phyloP scores from a whole-genome alignment of 139 green algal species.

The Tetraselmis chui region DNA sequence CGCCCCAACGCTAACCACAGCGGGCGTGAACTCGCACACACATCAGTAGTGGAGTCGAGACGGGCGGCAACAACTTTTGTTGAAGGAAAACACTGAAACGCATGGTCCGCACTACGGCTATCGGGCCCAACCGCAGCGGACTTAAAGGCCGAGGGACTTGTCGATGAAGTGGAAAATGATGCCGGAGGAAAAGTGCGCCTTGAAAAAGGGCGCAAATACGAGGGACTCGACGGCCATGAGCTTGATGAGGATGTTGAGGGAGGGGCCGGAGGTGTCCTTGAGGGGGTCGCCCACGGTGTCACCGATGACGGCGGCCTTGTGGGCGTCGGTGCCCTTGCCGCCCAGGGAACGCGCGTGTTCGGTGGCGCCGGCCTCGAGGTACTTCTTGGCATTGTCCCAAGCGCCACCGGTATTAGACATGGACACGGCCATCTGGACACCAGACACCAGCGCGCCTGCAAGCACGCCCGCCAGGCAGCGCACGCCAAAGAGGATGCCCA shows the following conservation, averaged over 20 bases:
- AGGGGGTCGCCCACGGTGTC: slow-evolving; percentile 98
- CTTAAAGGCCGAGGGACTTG: neutral
- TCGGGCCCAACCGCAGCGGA: no score
- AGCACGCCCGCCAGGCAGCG: slow-evolving; percentile 77
- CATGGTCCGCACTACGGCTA: no score
- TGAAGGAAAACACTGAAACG: no score
- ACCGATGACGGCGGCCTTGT: slow-evolving; percentile 96
- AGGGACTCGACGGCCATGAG: slow-evolving; percentile 96
- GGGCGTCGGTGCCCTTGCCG: slow-evolving; percentile 91
- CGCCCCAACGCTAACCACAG: no score
- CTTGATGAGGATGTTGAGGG: slow-evolving; percentile 99
- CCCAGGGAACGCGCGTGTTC: slow-evolving; percentile 86
- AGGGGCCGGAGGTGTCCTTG: slow-evolving; percentile 88
- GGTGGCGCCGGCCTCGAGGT: slow-evolving; percentile 68
- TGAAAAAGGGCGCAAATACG: slow-evolving; percentile 81
- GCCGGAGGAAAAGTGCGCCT: neutral
- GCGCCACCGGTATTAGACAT: slow-evolving; percentile 96
- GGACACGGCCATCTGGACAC: slow-evolving; percentile 93
- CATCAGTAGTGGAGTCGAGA: no score
- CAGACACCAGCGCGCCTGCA: slow-evolving; percentile 82
- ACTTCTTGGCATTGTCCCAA: slow-evolving; percentile 99
- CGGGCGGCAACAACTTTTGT: no score
- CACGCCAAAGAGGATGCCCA: slow-evolving; percentile 65
- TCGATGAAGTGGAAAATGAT: neutral
- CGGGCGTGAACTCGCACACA: no score